Evolutionary conservation across 345 rosid genomes (phyloP), one percentile per base, ranked within the genome.

Genomic region (Gossypium rotundifolium): DNA sequence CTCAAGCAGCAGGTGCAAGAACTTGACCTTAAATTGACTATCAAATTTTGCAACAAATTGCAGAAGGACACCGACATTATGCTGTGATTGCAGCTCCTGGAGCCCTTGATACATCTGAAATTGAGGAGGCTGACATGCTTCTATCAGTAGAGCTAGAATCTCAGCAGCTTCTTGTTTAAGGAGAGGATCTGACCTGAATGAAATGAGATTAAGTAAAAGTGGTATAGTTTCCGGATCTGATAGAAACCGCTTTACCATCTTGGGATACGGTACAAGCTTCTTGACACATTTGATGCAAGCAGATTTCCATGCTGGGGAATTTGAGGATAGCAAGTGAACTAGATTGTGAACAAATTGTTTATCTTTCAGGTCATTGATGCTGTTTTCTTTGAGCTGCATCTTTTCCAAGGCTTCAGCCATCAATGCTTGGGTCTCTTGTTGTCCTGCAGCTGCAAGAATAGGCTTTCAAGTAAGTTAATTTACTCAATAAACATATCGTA

Each of bases 21-120:
- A 79, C 70, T 80, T 84, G 53, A 85, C 64, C 81, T 54, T 83
- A 52, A 75, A 74, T 48, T 75, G 72, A 73, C 72, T 76, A 70
- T 83, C 84, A 33, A 82, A 77, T 74, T 54, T 66, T 17, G 45
- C 53, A n/a, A 77, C 66, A 23, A 73, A 65, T 54, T 79, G 79
- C 85, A 83, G 62, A 78, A 87, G 80, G 72, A 81, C 76, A 74
- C 61, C 63, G 45, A 87, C 48, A 57, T 83, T 87, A 74, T 87
- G 83, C 60, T 83, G 71, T 10, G 88, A 81, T 65, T 81, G 87
- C 44, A 85, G 84, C 79, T 87, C 88, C 46, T 75, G 82, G 74
- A 83, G 70, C 63, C 83, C 83, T 46, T 81, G 87, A 69, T 75
- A 63, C 65, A 38, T 77, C 71, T 80, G 79, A 63, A 85, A 81